Conservation (phyloP, 305 asterid genomes). For the Fraxinus nigra region DNA sequence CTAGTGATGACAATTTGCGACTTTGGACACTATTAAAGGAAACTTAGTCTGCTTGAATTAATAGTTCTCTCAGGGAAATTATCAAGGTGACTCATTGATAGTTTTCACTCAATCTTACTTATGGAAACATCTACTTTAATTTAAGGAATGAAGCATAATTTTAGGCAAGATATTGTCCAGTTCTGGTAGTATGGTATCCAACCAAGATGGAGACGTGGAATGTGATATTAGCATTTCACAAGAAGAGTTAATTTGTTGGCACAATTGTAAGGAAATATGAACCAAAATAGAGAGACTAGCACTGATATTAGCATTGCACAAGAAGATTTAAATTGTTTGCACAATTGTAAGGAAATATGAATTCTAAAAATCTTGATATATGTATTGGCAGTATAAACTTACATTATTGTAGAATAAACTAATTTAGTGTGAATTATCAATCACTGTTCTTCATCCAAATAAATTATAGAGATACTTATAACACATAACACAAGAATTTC, state of each 20-base stretch:
- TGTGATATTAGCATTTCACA: background rate
- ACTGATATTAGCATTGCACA: too few species aligned
- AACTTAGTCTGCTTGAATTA: background rate
- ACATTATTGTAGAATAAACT: background rate
- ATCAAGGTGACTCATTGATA: background rate
- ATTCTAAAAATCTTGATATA: too few species aligned
- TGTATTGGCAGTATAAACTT: background rate
- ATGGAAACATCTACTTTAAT: background rate
- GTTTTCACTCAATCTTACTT: background rate
- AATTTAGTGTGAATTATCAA: background rate
- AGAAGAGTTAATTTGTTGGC: background rate
- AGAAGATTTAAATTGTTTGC: too few species aligned
- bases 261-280: background rate
- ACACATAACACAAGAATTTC: background rate
- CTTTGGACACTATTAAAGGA: background rate
- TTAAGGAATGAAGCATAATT: background rate
- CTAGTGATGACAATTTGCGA: background rate
- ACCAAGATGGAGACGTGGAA: background rate
- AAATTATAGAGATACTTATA: background rate
- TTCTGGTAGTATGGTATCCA: background rate
- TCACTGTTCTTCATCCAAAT: background rate
- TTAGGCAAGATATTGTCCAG: background rate
- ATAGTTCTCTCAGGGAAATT: background rate
- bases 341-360: too few species aligned
- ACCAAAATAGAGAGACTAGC: background rate